A percentile compares a stretch with the other conserved stretches of the same genome.
These are phyloP conservation scores for Colletotrichum limetticola DNA, from an alignment of 2,329 filamentous ascomycete genomes.

Conservation along the genomic window DNA sequence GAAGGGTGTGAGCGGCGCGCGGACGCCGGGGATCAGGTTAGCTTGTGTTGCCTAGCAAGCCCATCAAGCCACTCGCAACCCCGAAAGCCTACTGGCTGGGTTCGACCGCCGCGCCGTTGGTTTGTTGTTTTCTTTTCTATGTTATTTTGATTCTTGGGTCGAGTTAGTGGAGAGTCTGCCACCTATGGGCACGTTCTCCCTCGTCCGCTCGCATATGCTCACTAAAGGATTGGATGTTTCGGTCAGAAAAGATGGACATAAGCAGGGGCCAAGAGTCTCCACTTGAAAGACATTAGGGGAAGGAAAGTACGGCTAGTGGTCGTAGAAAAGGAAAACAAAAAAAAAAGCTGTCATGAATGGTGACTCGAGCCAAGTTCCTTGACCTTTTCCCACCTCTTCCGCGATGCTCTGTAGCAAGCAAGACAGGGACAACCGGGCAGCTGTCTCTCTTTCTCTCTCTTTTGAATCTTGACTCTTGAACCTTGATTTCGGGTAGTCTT, in stretches of 20 bases:
- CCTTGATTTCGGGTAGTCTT: too few species aligned
- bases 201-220: neutral
- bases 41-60: conserved; percentile 26
- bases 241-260: conserved; percentile 12
- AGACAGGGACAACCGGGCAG: neutral
- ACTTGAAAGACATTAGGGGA: conserved; percentile 1
- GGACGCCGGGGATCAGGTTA: conserved; percentile 12
- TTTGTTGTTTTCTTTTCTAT: conserved; percentile 18
- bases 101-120: conserved; percentile 21
- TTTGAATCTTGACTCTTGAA: neutral
- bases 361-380: neutral
- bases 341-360: neutral
- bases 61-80: conserved; percentile 26
- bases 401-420: neutral
- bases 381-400: neutral
- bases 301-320: neutral
- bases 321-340: neutral
- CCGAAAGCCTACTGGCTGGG: neutral
- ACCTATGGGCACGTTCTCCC: neutral
- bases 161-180: neutral
- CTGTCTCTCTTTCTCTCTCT: neutral
- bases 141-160: neutral
- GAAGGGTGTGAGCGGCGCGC: neutral
- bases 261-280: conserved; percentile 5
- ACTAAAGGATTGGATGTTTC: conserved; percentile 27